Base-by-base conservation (phyloP, 306 rosid species). In the Rosa chinensis region DNA sequence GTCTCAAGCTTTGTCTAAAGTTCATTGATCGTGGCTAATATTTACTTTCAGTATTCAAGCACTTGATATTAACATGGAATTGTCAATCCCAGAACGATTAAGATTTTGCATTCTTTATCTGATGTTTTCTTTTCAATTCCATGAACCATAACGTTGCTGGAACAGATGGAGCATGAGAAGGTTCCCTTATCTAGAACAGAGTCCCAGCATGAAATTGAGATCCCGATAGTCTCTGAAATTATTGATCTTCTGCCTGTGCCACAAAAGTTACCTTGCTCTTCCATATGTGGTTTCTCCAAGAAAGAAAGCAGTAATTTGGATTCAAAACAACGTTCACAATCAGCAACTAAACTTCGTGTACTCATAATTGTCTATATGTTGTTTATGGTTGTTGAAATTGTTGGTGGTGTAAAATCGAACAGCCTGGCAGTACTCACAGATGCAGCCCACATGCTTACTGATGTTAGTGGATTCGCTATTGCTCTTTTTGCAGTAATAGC, bases 381-480 rank as follows among this genome's bases (percentile, higher is more conserved):
- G 76, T 93, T 92, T 44, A 89, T 90, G 92, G 70, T 86, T 42
- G 94, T 91, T 56, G 98, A 95, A 82, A 70, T 87, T 71, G 72
- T 90, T 67, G 99, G 99, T 61, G 99, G 99, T 64, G 9, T 91
- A 72, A 93, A 86, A 87, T 87, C 99, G 77, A 91, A 93, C 76
- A 95, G 99, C 84, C 89, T 93, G 37, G 88, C 98, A 9, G 91
- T 95, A 64, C 82, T 93, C 48, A 86, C 94, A 11, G 98, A 95
- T 85, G 99, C 99, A 70, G 97, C 89, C 7, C 99, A 95, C 85
- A 86, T 95, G 88, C 92, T 95, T 23, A 87, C 96, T 70, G 97
- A 95, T 77, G 88, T 93, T 58, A 88, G 87, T 23, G 97, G 99
- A 55, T 95, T 95, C 78, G 74, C 85, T 10, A 80, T 93, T 79